These are phyloP conservation scores for Yamadazyma mexicana DNA, from an alignment of 1,139 yeast genomes.

Conservation along the genomic window DNA sequence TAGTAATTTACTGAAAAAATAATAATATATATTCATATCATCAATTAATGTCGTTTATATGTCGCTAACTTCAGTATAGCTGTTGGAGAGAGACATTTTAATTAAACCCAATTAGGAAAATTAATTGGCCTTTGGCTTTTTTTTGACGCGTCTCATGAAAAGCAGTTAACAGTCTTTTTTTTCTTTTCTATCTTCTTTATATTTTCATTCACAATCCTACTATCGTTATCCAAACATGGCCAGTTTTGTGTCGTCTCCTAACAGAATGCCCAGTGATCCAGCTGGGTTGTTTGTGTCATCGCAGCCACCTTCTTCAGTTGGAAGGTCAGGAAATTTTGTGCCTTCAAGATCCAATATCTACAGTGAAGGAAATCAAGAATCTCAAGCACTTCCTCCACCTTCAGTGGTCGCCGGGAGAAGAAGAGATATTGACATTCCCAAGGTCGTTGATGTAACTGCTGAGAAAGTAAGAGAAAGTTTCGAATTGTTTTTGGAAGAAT, in stretches of 20 bases:
- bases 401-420: slow-evolving; percentile 38
- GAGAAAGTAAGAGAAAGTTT: slow-evolving; percentile 92
- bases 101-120: slow-evolving; percentile 19
- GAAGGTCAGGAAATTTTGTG: slow-evolving; percentile 34
- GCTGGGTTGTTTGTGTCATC: slow-evolving; percentile 45
- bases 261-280: slow-evolving; percentile 47
- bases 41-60: neutral
- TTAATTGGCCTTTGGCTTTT: slow-evolving; percentile 17
- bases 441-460: slow-evolving; percentile 88
- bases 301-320: slow-evolving; percentile 46
- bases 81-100: neutral
- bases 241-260: slow-evolving; percentile 48
- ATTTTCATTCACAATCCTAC: neutral
- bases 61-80: neutral
- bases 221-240: slow-evolving; percentile 26
- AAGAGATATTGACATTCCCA: slow-evolving; percentile 70
- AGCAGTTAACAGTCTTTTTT: no score
- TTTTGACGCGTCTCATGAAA: slow-evolving; percentile 18
- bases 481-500: slow-evolving; percentile 78
- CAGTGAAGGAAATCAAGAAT: slow-evolving; percentile 20
- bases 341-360: slow-evolving; percentile 22
- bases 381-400: slow-evolving; percentile 16
- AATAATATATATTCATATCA: neutral
- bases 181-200: neutral
- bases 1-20: neutral